Conservation (phyloP, 2,329 filamentous ascomycete species). For the Blumeria graminis region DNA sequence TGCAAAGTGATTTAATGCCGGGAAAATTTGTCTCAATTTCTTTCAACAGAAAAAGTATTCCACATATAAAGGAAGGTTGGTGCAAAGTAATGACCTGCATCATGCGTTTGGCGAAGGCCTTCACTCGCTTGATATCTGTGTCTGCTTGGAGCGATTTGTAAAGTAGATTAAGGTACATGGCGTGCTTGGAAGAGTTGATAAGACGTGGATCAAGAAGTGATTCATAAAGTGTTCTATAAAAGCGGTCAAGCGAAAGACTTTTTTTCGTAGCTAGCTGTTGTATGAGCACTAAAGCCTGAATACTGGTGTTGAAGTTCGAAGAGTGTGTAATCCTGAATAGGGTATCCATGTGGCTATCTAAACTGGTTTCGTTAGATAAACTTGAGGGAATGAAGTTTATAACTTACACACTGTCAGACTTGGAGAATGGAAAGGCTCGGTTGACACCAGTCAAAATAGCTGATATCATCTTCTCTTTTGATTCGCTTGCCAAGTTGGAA, state of each 20-base stretch:
- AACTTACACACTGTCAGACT: conserved; percentile 48
- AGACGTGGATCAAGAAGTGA: conserved; percentile 79
- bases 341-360: conserved; percentile 78
- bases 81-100: conserved; percentile 72
- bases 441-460: conserved; percentile 87
- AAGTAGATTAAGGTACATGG: conserved; percentile 79
- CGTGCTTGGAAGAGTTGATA: conserved; percentile 76
- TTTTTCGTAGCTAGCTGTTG: conserved; percentile 72
- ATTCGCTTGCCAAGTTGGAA: conserved; percentile 18
- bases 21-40: conserved; percentile 64
- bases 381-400: too few relatives aligned
- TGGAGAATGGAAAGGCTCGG: conserved; percentile 79
- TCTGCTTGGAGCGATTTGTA: conserved; percentile 77
- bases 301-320: conserved; percentile 94
- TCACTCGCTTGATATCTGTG: conserved; percentile 71
- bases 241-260: conserved; percentile 64
- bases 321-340: conserved; percentile 92
- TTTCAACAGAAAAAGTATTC: conserved; percentile 69
- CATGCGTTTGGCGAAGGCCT: conserved; percentile 87
- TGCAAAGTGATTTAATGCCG: conserved; percentile 52
- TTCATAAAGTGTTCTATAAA: conserved; percentile 89
- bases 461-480: conserved; percentile 76
- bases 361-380: conserved; percentile 19
- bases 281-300: conserved; percentile 84
- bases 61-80: conserved; percentile 78